phyloP scores from a whole-genome alignment of 352 stramenopile genomes.

The Globisporangium canariense region DNA sequence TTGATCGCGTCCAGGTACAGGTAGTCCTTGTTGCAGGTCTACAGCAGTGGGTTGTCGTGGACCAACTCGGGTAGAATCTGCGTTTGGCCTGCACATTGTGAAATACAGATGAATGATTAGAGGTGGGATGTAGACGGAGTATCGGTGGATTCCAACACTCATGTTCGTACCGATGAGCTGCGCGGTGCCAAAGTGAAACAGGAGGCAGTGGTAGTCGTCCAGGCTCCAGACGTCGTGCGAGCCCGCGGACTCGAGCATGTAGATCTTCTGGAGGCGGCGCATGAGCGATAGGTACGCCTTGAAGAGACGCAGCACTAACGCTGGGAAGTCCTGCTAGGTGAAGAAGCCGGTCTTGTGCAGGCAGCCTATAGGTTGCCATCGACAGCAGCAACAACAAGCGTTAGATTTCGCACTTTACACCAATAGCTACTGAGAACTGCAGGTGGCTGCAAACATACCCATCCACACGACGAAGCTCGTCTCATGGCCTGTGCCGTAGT shows the following conservation, averaged over 20 bases:
- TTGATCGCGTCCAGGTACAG: constrained; percentile 92
- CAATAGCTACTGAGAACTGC: constrained; percentile 17
- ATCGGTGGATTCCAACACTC: neutral
- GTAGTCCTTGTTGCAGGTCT: constrained; percentile 69
- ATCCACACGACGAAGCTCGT: constrained; percentile 96
- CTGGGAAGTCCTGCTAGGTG: constrained; percentile 73
- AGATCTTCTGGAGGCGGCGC: constrained; percentile 93
- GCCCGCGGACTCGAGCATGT: constrained; percentile 98
- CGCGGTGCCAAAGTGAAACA: constrained; percentile 97
- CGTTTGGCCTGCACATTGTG: constrained; percentile 41
- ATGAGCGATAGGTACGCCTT: constrained; percentile 93
- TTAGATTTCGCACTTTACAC: neutral
- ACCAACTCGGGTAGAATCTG: constrained; percentile 69
- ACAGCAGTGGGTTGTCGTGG: constrained; percentile 69
- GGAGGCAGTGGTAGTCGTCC: constrained; percentile 98
- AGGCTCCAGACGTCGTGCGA: constrained; percentile 98
- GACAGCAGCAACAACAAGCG: neutral
- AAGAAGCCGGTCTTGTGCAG: constrained; percentile 91
- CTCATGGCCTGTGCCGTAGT: constrained; percentile 99
- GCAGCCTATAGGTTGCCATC: constrained; percentile 33
- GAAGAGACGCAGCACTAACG: constrained; percentile 91
- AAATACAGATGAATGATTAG: neutral
- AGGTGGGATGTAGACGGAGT: neutral
- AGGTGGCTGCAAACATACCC: constrained; percentile 37
- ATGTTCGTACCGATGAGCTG: constrained; percentile 81